phyloP scores from a whole-genome alignment of 1,139 yeast genomes.

The Nakaseomyces uthaithaninus region DNA sequence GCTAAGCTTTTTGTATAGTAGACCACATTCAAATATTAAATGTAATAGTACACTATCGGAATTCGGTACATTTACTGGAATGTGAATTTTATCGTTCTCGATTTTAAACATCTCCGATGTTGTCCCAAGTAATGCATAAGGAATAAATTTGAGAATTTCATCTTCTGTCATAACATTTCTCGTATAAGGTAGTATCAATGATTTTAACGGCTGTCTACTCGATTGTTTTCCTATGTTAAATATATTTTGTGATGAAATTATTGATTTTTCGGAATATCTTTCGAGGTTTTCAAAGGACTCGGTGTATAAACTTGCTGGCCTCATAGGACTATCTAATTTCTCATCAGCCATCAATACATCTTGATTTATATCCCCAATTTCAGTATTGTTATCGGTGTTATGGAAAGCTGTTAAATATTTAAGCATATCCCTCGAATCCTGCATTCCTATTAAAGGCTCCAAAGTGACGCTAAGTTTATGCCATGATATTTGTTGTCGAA shows the following conservation, averaged over 20 bases:
- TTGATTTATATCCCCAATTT: slow-evolving; percentile 11
- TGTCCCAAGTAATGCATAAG: slow-evolving; percentile 65
- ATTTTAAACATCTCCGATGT: slow-evolving; percentile 57
- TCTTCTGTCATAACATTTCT: slow-evolving; percentile 37
- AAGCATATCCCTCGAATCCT: slow-evolving; percentile 16
- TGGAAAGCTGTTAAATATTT: slow-evolving; percentile 15
- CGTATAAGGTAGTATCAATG: slow-evolving; percentile 28
- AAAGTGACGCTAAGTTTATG: slow-evolving; percentile 16
- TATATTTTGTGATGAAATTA: slow-evolving; percentile 20
- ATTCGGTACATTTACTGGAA: slow-evolving; percentile 49
- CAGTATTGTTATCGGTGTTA: background rate
- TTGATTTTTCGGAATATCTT: slow-evolving; percentile 33
- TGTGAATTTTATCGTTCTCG: slow-evolving; percentile 28
- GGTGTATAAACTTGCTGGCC: slow-evolving; percentile 25
- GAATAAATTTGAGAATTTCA: slow-evolving; percentile 48
- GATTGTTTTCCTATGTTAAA: slow-evolving; percentile 8
- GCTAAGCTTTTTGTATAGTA: slow-evolving; percentile 48
- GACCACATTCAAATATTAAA: slow-evolving; percentile 61
- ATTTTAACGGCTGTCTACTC: slow-evolving; percentile 18
- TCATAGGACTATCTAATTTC: slow-evolving; percentile 15
- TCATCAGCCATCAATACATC: slow-evolving; percentile 17
- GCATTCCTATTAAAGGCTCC: slow-evolving; percentile 16
- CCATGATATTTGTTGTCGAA: slow-evolving; percentile 17
- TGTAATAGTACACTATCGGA: slow-evolving; percentile 53
- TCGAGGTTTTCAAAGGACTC: slow-evolving; percentile 36